These are phyloP conservation scores for Vigna trinervia DNA, from an alignment of 306 rosid genomes.

Conservation along the genomic window DNA sequence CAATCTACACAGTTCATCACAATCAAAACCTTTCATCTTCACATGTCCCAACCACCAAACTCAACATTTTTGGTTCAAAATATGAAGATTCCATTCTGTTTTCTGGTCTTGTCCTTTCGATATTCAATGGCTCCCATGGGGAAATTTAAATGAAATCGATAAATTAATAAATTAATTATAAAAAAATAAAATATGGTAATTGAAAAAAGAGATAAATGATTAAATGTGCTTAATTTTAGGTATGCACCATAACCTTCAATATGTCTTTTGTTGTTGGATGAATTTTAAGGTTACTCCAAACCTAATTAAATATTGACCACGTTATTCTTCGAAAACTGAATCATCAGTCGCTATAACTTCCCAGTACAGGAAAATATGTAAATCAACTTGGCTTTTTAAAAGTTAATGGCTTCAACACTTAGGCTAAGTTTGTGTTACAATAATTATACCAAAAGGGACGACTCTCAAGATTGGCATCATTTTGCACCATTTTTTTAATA, in stretches of 20 bases:
- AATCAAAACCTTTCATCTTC: constrained; percentile 48
- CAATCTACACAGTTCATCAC: constrained; percentile 55
- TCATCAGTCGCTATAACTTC: too few relatives aligned
- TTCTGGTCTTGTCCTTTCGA: background rate
- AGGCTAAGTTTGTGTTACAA: background rate
- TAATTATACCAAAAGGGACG: background rate
- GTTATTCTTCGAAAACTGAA: too few relatives aligned
- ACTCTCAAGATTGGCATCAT: too few relatives aligned
- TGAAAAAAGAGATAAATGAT: background rate
- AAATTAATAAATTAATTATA: background rate
- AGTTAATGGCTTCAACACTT: background rate
- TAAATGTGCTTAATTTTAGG: too few relatives aligned
- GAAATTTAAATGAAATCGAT: background rate
- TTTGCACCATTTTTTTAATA: too few relatives aligned
- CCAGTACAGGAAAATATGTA: too few relatives aligned
- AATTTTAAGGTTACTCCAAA: too few relatives aligned
- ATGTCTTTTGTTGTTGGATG: too few relatives aligned
- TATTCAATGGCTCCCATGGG: background rate
- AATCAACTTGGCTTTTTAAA: too few relatives aligned
- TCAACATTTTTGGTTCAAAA: constrained; percentile 13
- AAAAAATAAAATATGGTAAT: too few relatives aligned
- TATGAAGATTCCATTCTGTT: constrained; percentile 18
- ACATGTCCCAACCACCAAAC: constrained; percentile 46
- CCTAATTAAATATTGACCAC: too few relatives aligned
- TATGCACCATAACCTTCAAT: too few relatives aligned